A percentile compares a stretch with the other conserved stretches of the same genome.
These are phyloP conservation scores for Nymphaea colorata DNA, from an alignment of 164 flowering plant genomes.

Conservation along the genomic window DNA sequence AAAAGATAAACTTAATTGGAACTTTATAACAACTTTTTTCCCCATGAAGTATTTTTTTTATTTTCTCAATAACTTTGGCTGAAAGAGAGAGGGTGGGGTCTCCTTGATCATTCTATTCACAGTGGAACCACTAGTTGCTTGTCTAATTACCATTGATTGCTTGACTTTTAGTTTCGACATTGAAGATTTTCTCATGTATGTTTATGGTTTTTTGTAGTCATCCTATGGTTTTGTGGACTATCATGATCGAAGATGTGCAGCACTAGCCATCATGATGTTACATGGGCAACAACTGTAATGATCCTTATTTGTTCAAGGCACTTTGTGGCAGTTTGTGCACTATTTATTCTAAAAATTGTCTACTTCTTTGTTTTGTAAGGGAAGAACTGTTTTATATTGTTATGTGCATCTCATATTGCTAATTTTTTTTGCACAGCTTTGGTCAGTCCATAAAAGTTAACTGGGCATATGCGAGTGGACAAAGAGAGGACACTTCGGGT, in stretches of 20 bases:
- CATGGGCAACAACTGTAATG: slow-evolving; percentile 96
- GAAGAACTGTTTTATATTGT: no score
- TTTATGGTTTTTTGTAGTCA: slow-evolving; percentile 42
- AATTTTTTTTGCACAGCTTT: slow-evolving; percentile 40
- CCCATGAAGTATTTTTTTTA: neutral
- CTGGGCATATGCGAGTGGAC: slow-evolving; percentile 99
- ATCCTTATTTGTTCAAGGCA: neutral
- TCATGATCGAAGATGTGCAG: slow-evolving; percentile 89
- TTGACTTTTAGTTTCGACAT: neutral
- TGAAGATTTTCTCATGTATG: neutral
- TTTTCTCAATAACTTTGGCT: neutral
- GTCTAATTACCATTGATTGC: neutral
- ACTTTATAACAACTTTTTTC: no score
- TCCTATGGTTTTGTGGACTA: slow-evolving; percentile 96
- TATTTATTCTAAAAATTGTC: neutral
- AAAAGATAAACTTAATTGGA: no score
- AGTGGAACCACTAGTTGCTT: neutral
- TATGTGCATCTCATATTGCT: neutral
- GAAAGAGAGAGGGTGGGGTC: neutral
- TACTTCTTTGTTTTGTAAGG: no score
- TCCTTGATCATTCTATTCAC: neutral
- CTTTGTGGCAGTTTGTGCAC: neutral
- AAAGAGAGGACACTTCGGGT: slow-evolving; percentile 97
- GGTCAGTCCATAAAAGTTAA: slow-evolving; percentile 99
- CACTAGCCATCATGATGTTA: slow-evolving; percentile 74